phyloP scores from a whole-genome alignment of 164 flowering plant genomes.

The Aristolochia contorta region DNA sequence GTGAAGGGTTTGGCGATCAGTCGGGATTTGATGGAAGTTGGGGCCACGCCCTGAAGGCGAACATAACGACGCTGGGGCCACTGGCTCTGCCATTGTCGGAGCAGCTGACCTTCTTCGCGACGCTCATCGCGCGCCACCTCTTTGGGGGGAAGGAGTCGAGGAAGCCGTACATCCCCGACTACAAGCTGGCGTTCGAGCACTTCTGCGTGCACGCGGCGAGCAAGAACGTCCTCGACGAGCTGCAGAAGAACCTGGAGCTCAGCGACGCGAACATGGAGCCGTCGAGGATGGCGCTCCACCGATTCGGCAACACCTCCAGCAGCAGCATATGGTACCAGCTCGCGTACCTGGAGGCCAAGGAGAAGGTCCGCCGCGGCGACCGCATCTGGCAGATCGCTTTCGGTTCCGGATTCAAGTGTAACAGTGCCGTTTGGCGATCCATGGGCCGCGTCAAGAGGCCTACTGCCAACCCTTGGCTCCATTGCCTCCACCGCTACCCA shows the following conservation, averaged over 20 bases:
- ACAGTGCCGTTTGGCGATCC: slow-evolving; percentile 76
- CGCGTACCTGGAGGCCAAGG: slow-evolving; percentile 88
- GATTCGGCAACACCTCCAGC: slow-evolving; percentile 93
- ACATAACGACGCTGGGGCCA: slow-evolving; percentile 90
- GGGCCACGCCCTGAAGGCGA: slow-evolving; percentile 82
- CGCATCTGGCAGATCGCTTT: slow-evolving; percentile 87
- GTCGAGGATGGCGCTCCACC: slow-evolving; percentile 68
- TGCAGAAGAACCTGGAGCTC: slow-evolving; percentile 74
- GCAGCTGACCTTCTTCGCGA: slow-evolving; percentile 68
- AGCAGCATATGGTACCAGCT: slow-evolving; percentile 95
- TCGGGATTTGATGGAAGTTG: slow-evolving; percentile 65
- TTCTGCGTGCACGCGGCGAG: slow-evolving; percentile 88
- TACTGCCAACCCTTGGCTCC: slow-evolving; percentile 67
- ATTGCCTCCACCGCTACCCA: slow-evolving; percentile 48
- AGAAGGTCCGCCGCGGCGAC: slow-evolving; percentile 60
- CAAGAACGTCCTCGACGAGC: slow-evolving; percentile 66
- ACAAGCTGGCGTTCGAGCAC: slow-evolving; percentile 95
- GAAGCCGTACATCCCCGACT: slow-evolving; percentile 73
- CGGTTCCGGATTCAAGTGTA: slow-evolving; percentile 96
- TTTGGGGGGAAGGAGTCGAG: slow-evolving; percentile 18
- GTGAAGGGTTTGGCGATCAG: slow-evolving; percentile 61
- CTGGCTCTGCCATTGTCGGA: slow-evolving; percentile 85
- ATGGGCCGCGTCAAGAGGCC: slow-evolving; percentile 48
- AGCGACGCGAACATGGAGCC: slow-evolving; percentile 74
- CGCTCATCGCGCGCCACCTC: slow-evolving; percentile 38